phyloP scores from a whole-genome alignment of 2,329 filamentous ascomycete species.

The Fusarium sp. region DNA sequence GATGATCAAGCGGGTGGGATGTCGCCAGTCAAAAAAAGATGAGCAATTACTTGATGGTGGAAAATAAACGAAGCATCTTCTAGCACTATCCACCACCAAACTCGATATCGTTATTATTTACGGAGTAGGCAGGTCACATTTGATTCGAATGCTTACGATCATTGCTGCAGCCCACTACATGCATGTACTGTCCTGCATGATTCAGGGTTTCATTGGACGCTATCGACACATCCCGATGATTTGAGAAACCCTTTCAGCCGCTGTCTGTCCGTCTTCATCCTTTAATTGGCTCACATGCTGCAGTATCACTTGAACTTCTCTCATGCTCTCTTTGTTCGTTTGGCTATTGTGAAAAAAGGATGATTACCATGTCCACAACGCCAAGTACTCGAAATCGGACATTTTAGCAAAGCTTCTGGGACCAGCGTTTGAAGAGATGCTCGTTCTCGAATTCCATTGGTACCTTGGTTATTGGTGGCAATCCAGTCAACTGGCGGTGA shows the following conservation, averaged over 20 bases:
- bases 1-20: constrained; percentile 1
- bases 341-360: neutral
- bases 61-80: neutral
- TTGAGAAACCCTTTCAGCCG: neutral
- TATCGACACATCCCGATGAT: constrained; percentile 21
- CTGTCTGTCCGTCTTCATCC: neutral
- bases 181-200: constrained; percentile 7
- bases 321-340: neutral
- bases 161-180: neutral
- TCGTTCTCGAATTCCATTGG: constrained; percentile 9
- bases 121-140: neutral
- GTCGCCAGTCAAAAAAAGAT: constrained; percentile 10
- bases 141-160: neutral
- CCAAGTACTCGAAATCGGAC: neutral
- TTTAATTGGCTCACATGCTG: constrained; percentile 3
- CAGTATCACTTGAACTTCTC: neutral
- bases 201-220: constrained; percentile 7
- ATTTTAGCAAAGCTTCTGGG: constrained; percentile 6
- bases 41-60: neutral
- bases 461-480: constrained; percentile 7
- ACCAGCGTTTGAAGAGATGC: constrained; percentile 1
- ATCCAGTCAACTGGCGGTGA: constrained; percentile 14
- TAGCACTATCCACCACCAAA: neutral
- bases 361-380: neutral
- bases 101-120: neutral